Evolutionary conservation across 2,329 filamentous ascomycete species (phyloP).

Genomic region (Cladosporium austrohemisphaericum): DNA sequence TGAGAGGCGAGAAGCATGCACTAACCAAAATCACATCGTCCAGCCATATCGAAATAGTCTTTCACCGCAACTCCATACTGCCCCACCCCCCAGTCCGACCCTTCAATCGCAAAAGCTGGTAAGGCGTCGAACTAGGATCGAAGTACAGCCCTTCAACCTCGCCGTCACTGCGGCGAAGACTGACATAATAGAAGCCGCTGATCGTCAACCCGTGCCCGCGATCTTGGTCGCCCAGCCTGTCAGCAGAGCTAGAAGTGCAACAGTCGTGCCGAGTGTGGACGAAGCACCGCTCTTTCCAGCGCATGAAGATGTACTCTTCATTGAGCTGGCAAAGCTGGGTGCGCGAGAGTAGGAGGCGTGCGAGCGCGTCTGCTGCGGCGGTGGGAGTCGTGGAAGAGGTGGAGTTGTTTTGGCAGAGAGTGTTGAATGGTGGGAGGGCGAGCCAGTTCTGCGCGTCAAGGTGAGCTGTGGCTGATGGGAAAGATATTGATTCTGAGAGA

Average conservation of each 20-base stretch:
- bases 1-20: too few relatives aligned
- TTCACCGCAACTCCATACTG: constrained; percentile 39
- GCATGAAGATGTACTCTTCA: constrained; percentile 53
- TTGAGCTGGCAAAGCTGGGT: constrained; percentile 37
- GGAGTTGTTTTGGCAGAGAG: constrained; percentile 21
- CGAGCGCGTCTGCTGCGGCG: constrained; percentile 18
- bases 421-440: constrained; percentile 44
- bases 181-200: constrained; percentile 53
- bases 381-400: background rate
- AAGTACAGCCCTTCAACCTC: constrained; percentile 51
- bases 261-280: constrained; percentile 35
- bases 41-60: too few relatives aligned
- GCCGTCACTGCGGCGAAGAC: constrained; percentile 45
- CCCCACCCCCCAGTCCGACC: constrained; percentile 36
- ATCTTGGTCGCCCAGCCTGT: constrained; percentile 28
- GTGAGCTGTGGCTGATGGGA: constrained; percentile 41
- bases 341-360: constrained; percentile 42
- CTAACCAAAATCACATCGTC: too few relatives aligned
- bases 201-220: constrained; percentile 49
- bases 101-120: constrained; percentile 49
- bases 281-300: constrained; percentile 54
- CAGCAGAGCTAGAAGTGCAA: constrained; percentile 15
- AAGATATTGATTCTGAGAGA: constrained; percentile 33
- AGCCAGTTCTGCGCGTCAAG: constrained; percentile 49
- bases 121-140: constrained; percentile 52